phyloP scores from a whole-genome alignment of 2,329 filamentous ascomycete species.

The Apiospora arundinis region DNA sequence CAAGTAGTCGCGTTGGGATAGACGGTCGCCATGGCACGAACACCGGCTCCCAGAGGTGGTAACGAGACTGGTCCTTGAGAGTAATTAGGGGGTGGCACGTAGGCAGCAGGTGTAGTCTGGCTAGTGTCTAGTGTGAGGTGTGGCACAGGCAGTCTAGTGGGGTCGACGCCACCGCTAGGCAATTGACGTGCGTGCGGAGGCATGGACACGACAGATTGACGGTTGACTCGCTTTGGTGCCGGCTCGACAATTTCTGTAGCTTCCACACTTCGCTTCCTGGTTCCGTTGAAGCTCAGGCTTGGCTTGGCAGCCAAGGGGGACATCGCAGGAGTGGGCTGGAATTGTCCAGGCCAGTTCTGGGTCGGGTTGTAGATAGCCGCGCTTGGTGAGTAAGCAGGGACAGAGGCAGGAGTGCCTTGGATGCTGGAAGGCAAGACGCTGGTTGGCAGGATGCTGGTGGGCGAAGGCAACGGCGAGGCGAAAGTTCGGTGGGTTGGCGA shows the following conservation, averaged over 20 bases:
- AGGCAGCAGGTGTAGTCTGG: constrained; percentile 37
- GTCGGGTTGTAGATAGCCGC: constrained; percentile 37
- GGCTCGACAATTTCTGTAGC: constrained; percentile 56
- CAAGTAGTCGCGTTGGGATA: constrained; percentile 63
- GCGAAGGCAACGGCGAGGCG: constrained; percentile 57
- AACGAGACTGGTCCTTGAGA: constrained; percentile 60
- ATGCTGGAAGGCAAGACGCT: constrained; percentile 32
- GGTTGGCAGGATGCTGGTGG: constrained; percentile 46
- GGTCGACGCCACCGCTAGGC: constrained; percentile 35
- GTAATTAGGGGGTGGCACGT: constrained; percentile 47
- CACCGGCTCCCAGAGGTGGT: constrained; percentile 65
- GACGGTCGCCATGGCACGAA: constrained; percentile 78
- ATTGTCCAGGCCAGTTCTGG: constrained; percentile 47
- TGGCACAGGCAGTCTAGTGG: constrained; percentile 68
- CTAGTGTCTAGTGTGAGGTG: constrained; percentile 71
- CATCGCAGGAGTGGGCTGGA: constrained; percentile 47
- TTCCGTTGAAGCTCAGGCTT: constrained; percentile 45
- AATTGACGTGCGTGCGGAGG: constrained; percentile 33
- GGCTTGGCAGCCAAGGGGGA: constrained; percentile 58
- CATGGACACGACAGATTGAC: constrained; percentile 37
- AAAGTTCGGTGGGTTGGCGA: constrained; percentile 48
- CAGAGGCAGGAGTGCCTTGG: constrained; percentile 42
- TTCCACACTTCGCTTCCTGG: constrained; percentile 59
- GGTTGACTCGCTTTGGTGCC: constrained; percentile 57
- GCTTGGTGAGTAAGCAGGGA: constrained; percentile 50